Evolutionary conservation across 2,329 filamentous ascomycete species (phyloP).

Genomic region (Aureobasidium sp.): DNA sequence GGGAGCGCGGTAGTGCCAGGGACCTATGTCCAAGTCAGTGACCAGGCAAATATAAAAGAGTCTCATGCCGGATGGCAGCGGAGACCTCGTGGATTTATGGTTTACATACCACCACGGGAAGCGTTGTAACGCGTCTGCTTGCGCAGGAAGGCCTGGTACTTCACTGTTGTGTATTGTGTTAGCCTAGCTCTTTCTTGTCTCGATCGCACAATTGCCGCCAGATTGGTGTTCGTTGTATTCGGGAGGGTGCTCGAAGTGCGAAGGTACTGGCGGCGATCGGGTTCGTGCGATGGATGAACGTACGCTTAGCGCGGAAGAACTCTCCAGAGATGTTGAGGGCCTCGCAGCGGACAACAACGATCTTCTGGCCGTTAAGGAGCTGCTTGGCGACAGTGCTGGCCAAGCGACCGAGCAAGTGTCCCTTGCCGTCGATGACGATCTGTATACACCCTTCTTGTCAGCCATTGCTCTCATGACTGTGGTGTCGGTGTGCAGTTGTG

Average conservation of each 20-base stretch:
- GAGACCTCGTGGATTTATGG: slow-evolving; percentile 17
- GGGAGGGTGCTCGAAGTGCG: neutral
- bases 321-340: slow-evolving; percentile 99
- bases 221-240: neutral
- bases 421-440: slow-evolving; percentile 99
- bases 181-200: slow-evolving; percentile 12
- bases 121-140: slow-evolving; percentile 99
- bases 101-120: slow-evolving; percentile 81
- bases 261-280: slow-evolving; percentile 7
- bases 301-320: slow-evolving; percentile 99
- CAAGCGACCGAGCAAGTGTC: slow-evolving; percentile 98
- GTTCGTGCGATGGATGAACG: slow-evolving; percentile 43
- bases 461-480: slow-evolving; percentile 12
- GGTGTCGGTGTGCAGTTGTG: neutral
- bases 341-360: slow-evolving; percentile 97
- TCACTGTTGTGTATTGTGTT: slow-evolving; percentile 60
- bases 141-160: slow-evolving; percentile 99
- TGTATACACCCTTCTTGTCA: slow-evolving; percentile 33
- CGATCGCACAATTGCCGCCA: slow-evolving; percentile 8
- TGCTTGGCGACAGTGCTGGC: slow-evolving; percentile 98
- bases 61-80: slow-evolving; percentile 7
- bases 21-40: slow-evolving; percentile 50
- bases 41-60: slow-evolving; percentile 12
- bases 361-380: slow-evolving; percentile 98
- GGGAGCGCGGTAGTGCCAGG: slow-evolving; percentile 99